These are phyloP conservation scores for Lactarius quietus DNA, from an alignment of 768 basidiomycete genomes.

Conservation along the genomic window DNA sequence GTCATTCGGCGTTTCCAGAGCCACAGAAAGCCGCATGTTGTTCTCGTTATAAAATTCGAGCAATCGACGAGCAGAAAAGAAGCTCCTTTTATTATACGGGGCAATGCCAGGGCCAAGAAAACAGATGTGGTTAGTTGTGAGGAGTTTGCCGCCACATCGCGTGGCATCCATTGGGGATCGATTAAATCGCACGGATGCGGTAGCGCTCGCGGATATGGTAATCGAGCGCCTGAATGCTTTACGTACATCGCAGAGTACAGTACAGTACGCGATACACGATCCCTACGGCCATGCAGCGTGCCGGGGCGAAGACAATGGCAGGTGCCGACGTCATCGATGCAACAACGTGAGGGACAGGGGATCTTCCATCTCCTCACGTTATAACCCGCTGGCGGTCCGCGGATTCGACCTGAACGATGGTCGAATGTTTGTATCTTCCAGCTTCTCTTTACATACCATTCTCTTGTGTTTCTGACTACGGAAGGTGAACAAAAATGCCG, in stretches of 20 bases:
- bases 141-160: no score
- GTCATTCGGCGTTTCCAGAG: constrained; percentile 18
- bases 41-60: neutral
- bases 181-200: constrained; percentile 3
- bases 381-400: neutral
- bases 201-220: constrained; percentile 1
- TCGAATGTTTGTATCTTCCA: neutral
- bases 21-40: constrained; percentile 1
- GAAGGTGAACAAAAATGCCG: neutral
- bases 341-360: neutral
- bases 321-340: constrained; percentile 13
- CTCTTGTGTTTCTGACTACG: neutral
- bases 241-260: neutral
- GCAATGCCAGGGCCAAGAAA: neutral
- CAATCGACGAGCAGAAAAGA: neutral
- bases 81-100: neutral
- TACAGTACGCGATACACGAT: neutral
- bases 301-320: neutral
- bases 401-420: neutral
- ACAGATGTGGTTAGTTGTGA: neutral
- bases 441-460: neutral
- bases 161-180: constrained; percentile 1
- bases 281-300: neutral
- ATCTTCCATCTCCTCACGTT: neutral
- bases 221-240: neutral